These are phyloP conservation scores for Bryoerythrophyllum caledonicum DNA, from an alignment of 225 moss, liverwort and hornwort species.

Conservation along the genomic window DNA sequence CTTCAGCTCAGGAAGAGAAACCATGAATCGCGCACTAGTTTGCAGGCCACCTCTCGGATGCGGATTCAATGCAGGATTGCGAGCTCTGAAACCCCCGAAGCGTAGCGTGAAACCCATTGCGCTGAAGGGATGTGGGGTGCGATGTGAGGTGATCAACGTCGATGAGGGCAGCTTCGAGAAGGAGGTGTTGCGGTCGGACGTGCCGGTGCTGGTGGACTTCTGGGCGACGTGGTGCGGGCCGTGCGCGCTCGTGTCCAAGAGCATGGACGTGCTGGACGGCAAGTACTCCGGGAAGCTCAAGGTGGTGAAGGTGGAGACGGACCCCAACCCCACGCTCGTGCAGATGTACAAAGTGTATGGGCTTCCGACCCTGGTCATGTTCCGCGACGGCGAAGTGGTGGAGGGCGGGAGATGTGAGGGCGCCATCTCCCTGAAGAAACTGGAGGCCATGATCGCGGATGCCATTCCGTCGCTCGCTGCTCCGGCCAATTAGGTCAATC, in stretches of 20 bases:
- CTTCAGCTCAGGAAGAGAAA: too few relatives aligned
- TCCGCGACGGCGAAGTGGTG: constrained; percentile 56
- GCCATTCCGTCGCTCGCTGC: constrained; percentile 62
- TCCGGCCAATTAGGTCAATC: constrained; percentile 1
- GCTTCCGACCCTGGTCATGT: constrained; percentile 74
- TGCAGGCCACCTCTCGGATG: too few relatives aligned
- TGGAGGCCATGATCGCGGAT: constrained; percentile 55
- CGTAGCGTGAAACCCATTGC: too few relatives aligned
- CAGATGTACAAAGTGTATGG: constrained; percentile 85
- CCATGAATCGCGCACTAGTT: too few relatives aligned
- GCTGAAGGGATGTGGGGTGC: constrained; percentile 1
- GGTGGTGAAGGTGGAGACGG: constrained; percentile 86
- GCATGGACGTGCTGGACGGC: constrained; percentile 68
- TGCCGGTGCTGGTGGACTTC: constrained; percentile 87
- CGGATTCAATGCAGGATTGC: too few relatives aligned
- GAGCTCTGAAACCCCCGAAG: too few relatives aligned
- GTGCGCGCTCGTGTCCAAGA: constrained; percentile 67
- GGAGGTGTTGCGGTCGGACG: constrained; percentile 61
- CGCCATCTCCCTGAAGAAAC: constrained; percentile 56
- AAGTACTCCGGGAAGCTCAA: constrained; percentile 71
- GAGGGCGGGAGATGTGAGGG: constrained; percentile 67
- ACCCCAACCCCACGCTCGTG: constrained; percentile 56
- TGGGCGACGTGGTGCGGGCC: constrained; percentile 94
- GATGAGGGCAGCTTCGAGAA: constrained; percentile 50
- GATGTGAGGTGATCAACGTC: constrained; percentile 53